Percentiles rank a stretch among this genome's conserved stretches.
Conservation (phyloP, 139 green algal species). For the Closterium sp. region DNA sequence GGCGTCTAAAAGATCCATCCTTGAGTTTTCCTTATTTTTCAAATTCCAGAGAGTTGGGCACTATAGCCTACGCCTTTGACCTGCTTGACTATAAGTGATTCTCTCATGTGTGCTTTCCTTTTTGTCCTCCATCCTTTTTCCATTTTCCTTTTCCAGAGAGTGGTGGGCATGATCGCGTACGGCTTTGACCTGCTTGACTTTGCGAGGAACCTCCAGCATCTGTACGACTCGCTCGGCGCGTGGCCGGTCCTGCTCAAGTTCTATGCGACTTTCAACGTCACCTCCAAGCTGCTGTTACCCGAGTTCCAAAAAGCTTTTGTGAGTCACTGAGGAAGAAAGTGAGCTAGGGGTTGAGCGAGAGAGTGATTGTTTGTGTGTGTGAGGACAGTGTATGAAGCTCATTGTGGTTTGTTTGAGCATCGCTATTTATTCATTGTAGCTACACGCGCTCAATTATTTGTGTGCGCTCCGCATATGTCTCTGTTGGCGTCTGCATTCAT, state of each 20-base stretch:
- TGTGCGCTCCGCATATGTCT: too few relatives aligned
- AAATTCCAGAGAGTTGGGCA: too few relatives aligned
- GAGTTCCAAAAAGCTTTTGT: not conserved
- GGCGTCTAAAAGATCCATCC: too few relatives aligned
- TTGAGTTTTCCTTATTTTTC: too few relatives aligned
- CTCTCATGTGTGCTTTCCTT: not conserved
- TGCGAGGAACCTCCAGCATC: not conserved
- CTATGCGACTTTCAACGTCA: not conserved
- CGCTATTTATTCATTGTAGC: too few relatives aligned
- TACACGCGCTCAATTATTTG: too few relatives aligned
- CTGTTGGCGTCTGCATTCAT: too few relatives aligned
- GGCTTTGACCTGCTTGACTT: not conserved
- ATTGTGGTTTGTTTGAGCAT: too few relatives aligned
- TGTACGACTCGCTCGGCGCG: not conserved
- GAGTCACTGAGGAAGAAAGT: not conserved
- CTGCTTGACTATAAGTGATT: too few relatives aligned
- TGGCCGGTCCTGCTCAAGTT: not conserved
- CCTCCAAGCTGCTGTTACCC: not conserved
- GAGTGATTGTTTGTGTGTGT: too few relatives aligned
- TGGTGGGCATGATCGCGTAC: not conserved
- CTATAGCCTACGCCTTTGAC: too few relatives aligned
- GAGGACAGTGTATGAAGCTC: too few relatives aligned
- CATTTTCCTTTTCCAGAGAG: not conserved
- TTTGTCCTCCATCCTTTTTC: not conserved
- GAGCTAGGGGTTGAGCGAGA: not conserved